phyloP scores from a whole-genome alignment of 805 yeast genomes.

The Saccharomycopsis capsularis region DNA sequence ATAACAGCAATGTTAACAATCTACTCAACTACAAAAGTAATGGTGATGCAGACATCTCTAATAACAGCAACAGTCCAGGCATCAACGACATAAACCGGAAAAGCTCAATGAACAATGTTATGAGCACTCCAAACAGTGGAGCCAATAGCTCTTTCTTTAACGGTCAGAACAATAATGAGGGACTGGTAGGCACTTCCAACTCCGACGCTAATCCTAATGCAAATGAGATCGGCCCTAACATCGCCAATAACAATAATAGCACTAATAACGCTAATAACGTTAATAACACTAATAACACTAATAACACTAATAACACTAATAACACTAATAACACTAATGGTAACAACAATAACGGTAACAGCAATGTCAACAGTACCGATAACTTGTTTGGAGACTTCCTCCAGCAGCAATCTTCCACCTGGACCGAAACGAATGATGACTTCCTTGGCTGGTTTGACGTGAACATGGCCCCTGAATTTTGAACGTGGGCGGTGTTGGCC shows the following conservation, averaged over 20 bases:
- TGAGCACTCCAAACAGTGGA: not conserved
- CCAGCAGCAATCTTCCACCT: slow-evolving; percentile 77
- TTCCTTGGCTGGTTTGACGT: slow-evolving; percentile 91
- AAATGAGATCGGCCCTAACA: not conserved
- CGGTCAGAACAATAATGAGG: no score
- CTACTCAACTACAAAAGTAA: not conserved
- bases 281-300: not conserved
- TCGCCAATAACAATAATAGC: not conserved
- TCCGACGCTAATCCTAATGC: not conserved
- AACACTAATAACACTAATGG: not conserved
- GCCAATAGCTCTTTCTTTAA: no score
- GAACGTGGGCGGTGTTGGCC: slow-evolving; percentile 14
- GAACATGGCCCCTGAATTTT: slow-evolving; percentile 61
- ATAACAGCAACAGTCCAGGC: no score
- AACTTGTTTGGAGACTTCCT: slow-evolving; percentile 49
- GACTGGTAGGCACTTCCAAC: not conserved
- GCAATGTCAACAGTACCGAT: slow-evolving; percentile 22
- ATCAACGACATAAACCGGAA: no score
- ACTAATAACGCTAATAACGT: not conserved
- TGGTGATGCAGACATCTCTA: no score
- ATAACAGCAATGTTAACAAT: not conserved
- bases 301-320: not conserved
- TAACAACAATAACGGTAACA: not conserved
- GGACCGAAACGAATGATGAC: slow-evolving; percentile 85
- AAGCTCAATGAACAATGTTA: no score